A percentile compares a stretch with the other conserved stretches of the same genome.
Conservation (phyloP, 805 yeast genomes). For the Lipomyces sp. region DNA sequence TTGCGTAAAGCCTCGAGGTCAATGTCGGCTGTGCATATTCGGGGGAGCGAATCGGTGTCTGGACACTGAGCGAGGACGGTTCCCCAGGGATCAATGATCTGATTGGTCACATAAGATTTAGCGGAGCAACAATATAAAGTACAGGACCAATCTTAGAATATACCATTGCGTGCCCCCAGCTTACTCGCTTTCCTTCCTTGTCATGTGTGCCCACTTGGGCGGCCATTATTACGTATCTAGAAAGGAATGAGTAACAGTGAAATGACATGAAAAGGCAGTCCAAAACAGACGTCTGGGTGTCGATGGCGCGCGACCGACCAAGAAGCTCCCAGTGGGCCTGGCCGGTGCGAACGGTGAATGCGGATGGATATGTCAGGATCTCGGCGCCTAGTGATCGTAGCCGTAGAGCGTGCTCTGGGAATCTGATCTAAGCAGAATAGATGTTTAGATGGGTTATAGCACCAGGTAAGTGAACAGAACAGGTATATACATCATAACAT, state of each 20-base stretch:
- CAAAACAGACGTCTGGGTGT: conserved; percentile 57
- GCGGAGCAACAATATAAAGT: too few relatives aligned
- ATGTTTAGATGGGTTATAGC: not conserved
- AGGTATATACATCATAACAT: conserved; percentile 64
- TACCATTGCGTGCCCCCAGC: conserved; percentile 78
- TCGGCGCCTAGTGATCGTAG: conserved; percentile 62
- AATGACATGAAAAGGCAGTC: too few relatives aligned
- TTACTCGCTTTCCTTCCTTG: conserved; percentile 53
- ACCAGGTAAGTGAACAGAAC: not conserved
- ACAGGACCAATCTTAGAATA: too few relatives aligned
- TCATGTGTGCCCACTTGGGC: conserved; percentile 84
- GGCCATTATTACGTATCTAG: conserved; percentile 75
- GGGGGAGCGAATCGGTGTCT: conserved; percentile 44
- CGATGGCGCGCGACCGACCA: conserved; percentile 84
- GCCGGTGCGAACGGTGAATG: conserved; percentile 90
- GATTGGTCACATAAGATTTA: not conserved
- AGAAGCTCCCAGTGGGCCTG: conserved; percentile 82
- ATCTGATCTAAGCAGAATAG: conserved; percentile 48
- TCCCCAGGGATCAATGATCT: conserved; percentile 89
- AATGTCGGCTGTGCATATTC: conserved; percentile 63
- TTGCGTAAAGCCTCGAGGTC: conserved; percentile 50
- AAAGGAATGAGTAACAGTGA: not conserved
- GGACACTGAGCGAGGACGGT: conserved; percentile 59
- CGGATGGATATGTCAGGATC: conserved; percentile 80
- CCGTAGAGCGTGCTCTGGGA: conserved; percentile 72